Evolutionary conservation across 2,329 filamentous ascomycete species (phyloP).

Genomic region (Fusarium sp.): DNA sequence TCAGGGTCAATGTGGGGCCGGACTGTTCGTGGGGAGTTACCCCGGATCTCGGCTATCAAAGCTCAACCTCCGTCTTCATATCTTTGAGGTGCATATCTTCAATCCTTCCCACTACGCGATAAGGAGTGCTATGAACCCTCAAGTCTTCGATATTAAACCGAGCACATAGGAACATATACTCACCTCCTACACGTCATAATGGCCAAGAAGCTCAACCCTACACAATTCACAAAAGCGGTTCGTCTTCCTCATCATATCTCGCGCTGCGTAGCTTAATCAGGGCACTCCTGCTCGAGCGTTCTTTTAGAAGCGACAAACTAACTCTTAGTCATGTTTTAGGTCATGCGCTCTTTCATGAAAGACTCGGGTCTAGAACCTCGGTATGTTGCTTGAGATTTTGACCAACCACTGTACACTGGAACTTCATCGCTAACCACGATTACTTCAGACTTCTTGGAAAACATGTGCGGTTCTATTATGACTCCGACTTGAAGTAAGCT

Average conservation of each 20-base stretch:
- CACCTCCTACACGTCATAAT: constrained; percentile 28
- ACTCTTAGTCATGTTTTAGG: constrained; percentile 62
- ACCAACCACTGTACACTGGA: background rate
- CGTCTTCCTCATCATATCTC: constrained; percentile 10
- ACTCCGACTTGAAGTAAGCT: accelerated
- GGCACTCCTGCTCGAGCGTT: accelerated
- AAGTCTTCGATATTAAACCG: no score
- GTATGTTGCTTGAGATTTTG: constrained; percentile 59
- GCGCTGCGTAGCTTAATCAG: background rate
- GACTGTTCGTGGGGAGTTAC: constrained; percentile 11
- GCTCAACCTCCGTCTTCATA: constrained; percentile 19
- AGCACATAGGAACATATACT: accelerated
- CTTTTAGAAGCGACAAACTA: accelerated
- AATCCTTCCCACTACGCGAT: background rate
- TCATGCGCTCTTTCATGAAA: constrained; percentile 85
- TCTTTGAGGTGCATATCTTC: background rate
- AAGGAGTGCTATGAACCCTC: background rate
- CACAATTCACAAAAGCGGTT: constrained; percentile 55
- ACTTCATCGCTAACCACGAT: constrained; percentile 2
- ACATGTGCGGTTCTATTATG: constrained; percentile 24
- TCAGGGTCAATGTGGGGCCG: constrained; percentile 17
- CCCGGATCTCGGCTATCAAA: constrained; percentile 21
- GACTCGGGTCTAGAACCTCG: constrained; percentile 91
- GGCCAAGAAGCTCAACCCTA: constrained; percentile 54
- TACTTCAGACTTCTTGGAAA: constrained; percentile 48